Percentiles rank a stretch among this genome's conserved stretches.
Conservation (phyloP, 805 yeast species). For the Candida railenensis region DNA sequence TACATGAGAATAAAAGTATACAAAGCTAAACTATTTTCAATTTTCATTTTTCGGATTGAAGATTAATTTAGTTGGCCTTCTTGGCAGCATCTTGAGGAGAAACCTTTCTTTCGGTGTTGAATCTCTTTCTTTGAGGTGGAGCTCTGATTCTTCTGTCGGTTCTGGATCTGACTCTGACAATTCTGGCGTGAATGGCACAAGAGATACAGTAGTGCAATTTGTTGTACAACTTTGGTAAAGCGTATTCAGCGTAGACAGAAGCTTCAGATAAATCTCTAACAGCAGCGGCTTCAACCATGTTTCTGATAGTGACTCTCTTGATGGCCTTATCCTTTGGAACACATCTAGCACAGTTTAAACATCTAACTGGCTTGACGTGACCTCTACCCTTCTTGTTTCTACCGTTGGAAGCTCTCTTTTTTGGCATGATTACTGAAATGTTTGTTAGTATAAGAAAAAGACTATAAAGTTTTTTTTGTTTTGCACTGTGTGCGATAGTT, state of each 20-base stretch:
- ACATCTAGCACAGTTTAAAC: conserved; percentile 99
- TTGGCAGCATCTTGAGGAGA: conserved; percentile 97
- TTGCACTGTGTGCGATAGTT: too few species aligned
- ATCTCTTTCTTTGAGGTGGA: conserved; percentile 99
- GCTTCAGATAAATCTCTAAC: conserved; percentile 99
- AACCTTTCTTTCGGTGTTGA: conserved; percentile 93
- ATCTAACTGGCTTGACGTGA: conserved; percentile 99
- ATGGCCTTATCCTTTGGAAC: conserved; percentile 99
- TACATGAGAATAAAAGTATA: conserved; percentile 7
- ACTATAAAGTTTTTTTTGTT: too few species aligned
- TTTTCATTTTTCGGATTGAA: neutral
- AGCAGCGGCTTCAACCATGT: conserved; percentile 99
- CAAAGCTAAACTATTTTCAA: conserved; percentile 19
- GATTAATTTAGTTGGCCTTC: conserved; percentile 53
- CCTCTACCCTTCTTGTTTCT: conserved; percentile 99
- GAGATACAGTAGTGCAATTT: conserved; percentile 99
- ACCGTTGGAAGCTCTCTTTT: conserved; percentile 99
- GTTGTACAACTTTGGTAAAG: conserved; percentile 99
- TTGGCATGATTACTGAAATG: conserved; percentile 72
- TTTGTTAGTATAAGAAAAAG: conserved; percentile 4
- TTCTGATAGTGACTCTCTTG: conserved; percentile 99
- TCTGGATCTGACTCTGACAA: conserved; percentile 99
- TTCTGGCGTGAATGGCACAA: conserved; percentile 99
- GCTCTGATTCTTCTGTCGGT: conserved; percentile 97
- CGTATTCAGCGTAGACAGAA: conserved; percentile 98